A percentile compares a stretch with the other conserved stretches of the same genome.
These are phyloP conservation scores for Fusarium duplospermum DNA, from an alignment of 2,329 filamentous ascomycete genomes.

Conservation along the genomic window DNA sequence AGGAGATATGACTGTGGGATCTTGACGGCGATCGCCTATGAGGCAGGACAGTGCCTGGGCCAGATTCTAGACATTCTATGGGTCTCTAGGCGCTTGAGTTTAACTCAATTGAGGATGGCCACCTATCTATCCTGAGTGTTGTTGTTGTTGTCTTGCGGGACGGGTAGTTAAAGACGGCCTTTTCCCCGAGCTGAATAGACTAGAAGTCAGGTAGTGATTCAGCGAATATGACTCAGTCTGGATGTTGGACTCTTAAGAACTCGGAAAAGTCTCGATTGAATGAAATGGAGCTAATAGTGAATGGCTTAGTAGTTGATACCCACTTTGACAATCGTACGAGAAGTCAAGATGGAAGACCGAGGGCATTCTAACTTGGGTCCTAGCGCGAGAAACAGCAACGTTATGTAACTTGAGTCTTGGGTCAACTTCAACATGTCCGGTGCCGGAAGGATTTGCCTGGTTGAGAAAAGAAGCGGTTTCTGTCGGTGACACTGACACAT, in stretches of 20 bases:
- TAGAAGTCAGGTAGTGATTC: not conserved
- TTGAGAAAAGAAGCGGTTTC: not conserved
- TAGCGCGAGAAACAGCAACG: not conserved
- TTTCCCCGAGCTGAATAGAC: not conserved
- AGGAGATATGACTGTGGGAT: not conserved
- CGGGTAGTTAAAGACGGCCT: not conserved
- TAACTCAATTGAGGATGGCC: not conserved
- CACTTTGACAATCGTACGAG: constrained; percentile 35
- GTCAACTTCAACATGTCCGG: not conserved
- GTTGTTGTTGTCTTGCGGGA: not conserved
- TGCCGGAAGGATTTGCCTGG: not conserved
- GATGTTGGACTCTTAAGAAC: not conserved
- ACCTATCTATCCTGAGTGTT: not conserved
- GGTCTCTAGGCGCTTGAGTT: not conserved
- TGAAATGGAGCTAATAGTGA: constrained; percentile 13
- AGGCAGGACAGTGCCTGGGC: not conserved
- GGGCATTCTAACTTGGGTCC: constrained; percentile 13
- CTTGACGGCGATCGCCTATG: not conserved
- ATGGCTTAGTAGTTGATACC: constrained; percentile 21
- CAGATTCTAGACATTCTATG: not conserved
- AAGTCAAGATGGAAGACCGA: constrained; percentile 17
- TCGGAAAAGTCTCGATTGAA: constrained; percentile 3
- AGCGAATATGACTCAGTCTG: not conserved
- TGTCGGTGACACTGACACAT: not conserved
- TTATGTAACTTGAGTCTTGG: not conserved